Evolutionary conservation across 257 asterid genomes (phyloP).

Genomic region (Capsicum baccatum): DNA sequence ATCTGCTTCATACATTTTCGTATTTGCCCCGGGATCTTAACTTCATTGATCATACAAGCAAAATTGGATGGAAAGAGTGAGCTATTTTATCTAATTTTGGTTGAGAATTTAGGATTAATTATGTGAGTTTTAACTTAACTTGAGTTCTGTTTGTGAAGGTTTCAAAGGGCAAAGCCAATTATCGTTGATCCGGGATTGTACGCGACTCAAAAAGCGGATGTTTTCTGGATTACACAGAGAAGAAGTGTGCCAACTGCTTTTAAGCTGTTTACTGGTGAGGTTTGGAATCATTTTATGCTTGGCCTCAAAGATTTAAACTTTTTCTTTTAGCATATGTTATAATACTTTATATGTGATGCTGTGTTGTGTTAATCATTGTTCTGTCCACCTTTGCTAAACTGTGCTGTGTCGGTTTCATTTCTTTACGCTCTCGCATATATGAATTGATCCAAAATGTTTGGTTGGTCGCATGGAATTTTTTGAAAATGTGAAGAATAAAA

Average conservation of each 20-base stretch:
- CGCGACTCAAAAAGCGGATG: conserved; percentile 78
- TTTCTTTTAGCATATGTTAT: neutral
- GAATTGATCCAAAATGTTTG: neutral
- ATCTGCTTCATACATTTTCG: conserved; percentile 90
- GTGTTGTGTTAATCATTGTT: neutral
- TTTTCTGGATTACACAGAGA: conserved; percentile 94
- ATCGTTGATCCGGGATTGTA: conserved; percentile 95
- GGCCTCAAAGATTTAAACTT: neutral
- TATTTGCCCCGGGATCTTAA: conserved; percentile 90
- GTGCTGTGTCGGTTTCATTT: neutral
- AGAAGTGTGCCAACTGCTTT: conserved; percentile 98
- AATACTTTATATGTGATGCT: neutral
- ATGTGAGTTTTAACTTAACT: conserved; percentile 7
- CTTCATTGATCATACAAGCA: conserved; percentile 92
- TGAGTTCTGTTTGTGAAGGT: conserved; percentile 46
- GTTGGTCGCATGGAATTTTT: neutral
- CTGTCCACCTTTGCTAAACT: neutral
- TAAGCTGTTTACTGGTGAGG: conserved; percentile 88
- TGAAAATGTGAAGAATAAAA: neutral
- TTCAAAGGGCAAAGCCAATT: conserved; percentile 91
- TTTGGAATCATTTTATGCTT: conserved; percentile 28
- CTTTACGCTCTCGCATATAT: neutral
- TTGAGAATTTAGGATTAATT: conserved; percentile 26
- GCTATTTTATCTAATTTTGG: conserved; percentile 31
- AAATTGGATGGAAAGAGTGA: conserved; percentile 99